Base-by-base conservation (phyloP, 164 flowering plant genomes). In the Vitis cinerea region DNA sequence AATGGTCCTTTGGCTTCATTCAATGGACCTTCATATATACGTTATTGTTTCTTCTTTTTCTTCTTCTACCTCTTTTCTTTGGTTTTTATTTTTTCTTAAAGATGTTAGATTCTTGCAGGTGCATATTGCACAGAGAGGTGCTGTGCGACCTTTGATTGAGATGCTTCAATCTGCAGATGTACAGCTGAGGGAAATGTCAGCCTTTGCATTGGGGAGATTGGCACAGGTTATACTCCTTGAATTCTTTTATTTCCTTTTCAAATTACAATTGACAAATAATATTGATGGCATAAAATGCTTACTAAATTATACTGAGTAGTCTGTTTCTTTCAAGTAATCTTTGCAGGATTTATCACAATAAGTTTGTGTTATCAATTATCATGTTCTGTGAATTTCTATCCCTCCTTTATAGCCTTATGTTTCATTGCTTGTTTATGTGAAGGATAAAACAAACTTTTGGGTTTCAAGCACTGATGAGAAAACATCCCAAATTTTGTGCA, bases 81-180 rank as follows among this genome's bases (percentile, higher is more conserved):
- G 11, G 27, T 23, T 23, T 23, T 23, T 47, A 1, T 64, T 53
- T 58, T 23, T 15, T 49, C n/a, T 55, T 13, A 23, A 15, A 69
- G 59, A 70, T 63, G 23, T 70, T 14, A 10, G 14, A 55, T 66
- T 66, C 61, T 65, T 75, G 74, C 86, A 93, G 99, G 95, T 96
- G 27, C 97, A 96, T 75, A 96, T 96, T 81, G 97, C 92, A 15
- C 99, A 96, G 71, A 90, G 99, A 77, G 99, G 99, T 77, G 99
- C 99, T 68, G 97, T 96, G 4, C 79, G 81, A 13, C 99, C 99
- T 69, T 79, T 96, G 68, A 90, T 96, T 80, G 98, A 93, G 74
- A 90, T 96, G 99, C 97, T 96, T 72, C 92, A 96, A 59, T 92
- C 98, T 23, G 71, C 82, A 11, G 99, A 96, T 81, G 70, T 88